Evolutionary conservation across 2,329 filamentous ascomycete genomes (phyloP).

Genomic region (Curvularia sp.): DNA sequence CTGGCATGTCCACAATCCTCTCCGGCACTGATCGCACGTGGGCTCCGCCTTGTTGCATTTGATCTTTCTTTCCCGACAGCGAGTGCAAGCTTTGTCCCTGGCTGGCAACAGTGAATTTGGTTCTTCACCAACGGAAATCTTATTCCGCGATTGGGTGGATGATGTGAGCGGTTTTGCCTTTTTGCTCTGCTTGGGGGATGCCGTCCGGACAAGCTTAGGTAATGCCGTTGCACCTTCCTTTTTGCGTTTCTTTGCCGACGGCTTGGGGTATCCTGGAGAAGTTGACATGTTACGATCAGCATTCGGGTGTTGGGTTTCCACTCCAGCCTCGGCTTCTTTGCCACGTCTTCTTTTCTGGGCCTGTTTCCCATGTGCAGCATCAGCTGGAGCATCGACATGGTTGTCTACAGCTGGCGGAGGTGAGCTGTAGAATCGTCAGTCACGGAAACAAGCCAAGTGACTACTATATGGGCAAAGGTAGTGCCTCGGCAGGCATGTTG

Average conservation of each 20-base stretch:
- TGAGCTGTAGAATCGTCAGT: constrained; percentile 6
- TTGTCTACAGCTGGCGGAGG: constrained; percentile 14
- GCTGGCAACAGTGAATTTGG: constrained; percentile 17
- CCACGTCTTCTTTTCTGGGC: constrained; percentile 29
- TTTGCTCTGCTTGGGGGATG: constrained; percentile 27
- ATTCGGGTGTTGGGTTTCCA: constrained; percentile 20
- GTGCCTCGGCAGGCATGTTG: no score
- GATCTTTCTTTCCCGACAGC: constrained; percentile 40
- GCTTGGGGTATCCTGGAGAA: constrained; percentile 27
- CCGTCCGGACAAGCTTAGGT: constrained; percentile 12
- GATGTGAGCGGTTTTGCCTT: constrained; percentile 27
- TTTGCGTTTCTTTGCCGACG: constrained; percentile 31
- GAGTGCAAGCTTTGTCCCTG: constrained; percentile 30
- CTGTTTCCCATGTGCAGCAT: constrained; percentile 18
- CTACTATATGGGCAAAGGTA: background rate
- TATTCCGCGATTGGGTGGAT: constrained; percentile 25
- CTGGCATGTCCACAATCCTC: constrained; percentile 42
- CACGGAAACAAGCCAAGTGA: background rate
- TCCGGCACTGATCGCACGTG: constrained; percentile 41
- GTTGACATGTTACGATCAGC: constrained; percentile 33
- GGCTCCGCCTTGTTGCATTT: constrained; percentile 43
- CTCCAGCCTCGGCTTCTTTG: constrained; percentile 26
- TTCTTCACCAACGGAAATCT: constrained; percentile 12
- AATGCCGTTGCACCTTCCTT: constrained; percentile 19
- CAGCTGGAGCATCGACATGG: constrained; percentile 4